Conservation (phyloP, 305 asterid genomes). For the Ilex paraguariensis region DNA sequence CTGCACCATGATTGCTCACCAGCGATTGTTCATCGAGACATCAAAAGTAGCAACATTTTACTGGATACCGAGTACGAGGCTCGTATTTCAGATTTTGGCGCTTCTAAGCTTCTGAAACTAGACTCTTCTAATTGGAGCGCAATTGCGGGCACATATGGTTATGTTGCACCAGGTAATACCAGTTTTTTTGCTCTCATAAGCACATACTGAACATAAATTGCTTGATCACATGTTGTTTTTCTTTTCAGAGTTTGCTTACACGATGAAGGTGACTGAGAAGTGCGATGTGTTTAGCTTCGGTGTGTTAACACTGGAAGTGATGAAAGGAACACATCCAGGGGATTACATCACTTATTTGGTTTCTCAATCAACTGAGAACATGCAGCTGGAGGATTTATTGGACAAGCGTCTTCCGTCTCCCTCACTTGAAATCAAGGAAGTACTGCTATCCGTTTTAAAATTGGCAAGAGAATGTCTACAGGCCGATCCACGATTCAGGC, state of each 20-base stretch:
- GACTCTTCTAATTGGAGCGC: constrained; percentile 26
- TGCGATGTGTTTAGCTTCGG: too few species aligned
- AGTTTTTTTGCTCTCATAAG: too few species aligned
- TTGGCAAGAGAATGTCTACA: constrained; percentile 10
- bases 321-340: constrained; percentile 5
- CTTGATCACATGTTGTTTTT: too few species aligned
- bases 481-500: constrained; percentile 17
- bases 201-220: too few species aligned
- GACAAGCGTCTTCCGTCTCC: constrained; percentile 19
- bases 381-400: constrained; percentile 12
- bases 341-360: constrained; percentile 1
- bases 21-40: constrained; percentile 32
- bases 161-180: constrained; percentile 32
- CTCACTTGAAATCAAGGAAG: constrained; percentile 8
- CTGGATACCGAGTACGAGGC: constrained; percentile 24
- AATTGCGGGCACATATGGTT: constrained; percentile 30
- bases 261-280: too few species aligned
- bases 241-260: too few species aligned
- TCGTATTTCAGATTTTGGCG: constrained; percentile 29
- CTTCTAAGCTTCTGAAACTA: constrained; percentile 21
- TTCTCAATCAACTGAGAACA: background rate
- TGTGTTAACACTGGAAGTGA: too few species aligned
- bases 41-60: constrained; percentile 26
- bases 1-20: constrained; percentile 34
- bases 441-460: constrained; percentile 14